Percentiles rank a stretch among this genome's conserved stretches.
phyloP scores from a whole-genome alignment of 345 rosid species.

The Erodium maritimum region DNA sequence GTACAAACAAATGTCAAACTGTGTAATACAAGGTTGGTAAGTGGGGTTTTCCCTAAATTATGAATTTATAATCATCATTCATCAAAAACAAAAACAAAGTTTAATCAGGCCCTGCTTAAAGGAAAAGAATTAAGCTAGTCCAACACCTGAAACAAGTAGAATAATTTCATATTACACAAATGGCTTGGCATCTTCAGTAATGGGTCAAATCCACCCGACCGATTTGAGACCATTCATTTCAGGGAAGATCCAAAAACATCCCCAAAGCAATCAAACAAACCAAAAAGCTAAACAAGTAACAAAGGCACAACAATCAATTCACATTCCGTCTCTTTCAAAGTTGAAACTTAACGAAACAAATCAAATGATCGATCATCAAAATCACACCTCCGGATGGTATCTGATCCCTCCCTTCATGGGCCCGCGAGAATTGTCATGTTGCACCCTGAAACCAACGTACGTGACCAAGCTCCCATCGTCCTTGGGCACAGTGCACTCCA shows the following conservation, averaged over 20 bases:
- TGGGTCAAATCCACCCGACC: not conserved
- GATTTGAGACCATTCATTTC: not conserved
- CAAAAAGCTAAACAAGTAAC: not conserved
- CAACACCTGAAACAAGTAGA: not conserved
- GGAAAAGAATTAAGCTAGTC: not conserved
- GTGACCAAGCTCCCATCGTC: slow-evolving; percentile 89
- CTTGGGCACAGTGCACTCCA: slow-evolving; percentile 92
- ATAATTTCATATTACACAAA: not conserved
- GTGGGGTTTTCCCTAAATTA: no score
- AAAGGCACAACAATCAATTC: not conserved
- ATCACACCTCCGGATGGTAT: slow-evolving; percentile 87
- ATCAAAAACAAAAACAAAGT: no score
- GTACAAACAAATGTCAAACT: no score
- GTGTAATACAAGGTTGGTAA: no score
- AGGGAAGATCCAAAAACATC: not conserved
- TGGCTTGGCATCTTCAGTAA: no score
- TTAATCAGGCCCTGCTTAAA: not conserved
- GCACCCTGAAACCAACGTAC: slow-evolving; percentile 88
- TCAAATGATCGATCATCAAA: not conserved
- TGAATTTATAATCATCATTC: no score
- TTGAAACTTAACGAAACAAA: not conserved
- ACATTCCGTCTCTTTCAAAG: not conserved
- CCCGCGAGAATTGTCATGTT: slow-evolving; percentile 96
- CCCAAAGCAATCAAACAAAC: not conserved
- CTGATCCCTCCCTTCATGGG: slow-evolving; percentile 99